Base-by-base conservation (phyloP, 164 flowering plant genomes). In the Amborella trichopoda region DNA sequence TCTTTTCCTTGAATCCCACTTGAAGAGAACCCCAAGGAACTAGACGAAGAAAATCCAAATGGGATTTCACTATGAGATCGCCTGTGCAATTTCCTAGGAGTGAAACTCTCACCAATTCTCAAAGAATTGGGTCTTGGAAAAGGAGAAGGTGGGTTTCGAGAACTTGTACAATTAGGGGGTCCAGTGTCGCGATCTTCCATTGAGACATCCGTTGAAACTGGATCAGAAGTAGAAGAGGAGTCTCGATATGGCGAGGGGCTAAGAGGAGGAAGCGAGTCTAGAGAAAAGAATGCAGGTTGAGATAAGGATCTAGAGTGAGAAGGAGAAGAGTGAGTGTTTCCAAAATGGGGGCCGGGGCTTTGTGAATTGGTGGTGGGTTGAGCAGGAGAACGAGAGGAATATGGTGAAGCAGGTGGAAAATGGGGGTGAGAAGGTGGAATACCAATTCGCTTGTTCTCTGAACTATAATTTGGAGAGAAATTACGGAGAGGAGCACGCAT, bases 11-110 rank as follows among this genome's bases (percentile, higher is more conserved):
- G 41, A 38, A 16, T 38, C 16, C 16, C 16, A 10, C 14, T 38
- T 11, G 83, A 71, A 0, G 90, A 63, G 21, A 79, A 67, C n/a
- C n/a, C n/a, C 42, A 78, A 85, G 54, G 71, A 50, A 10, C 72
- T 41, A n/a, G n/a, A n/a, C 19, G 64, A 39, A 3, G 78, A 62
- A 50, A 82, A 70, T 26, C 81, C 87, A 58, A 80, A 81, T 1
- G 96, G 94, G 6, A 85, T 76, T 51, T 93, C 99, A 65, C 96
- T 93, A 24, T 52, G 83, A 13, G 95, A 84, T 46, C 96, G 67
- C 45, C 96, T 69, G 62, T 93, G 99, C 6, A 76, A 70, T 50
- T 79, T 93, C 0, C 89, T 72, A 14, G 95, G 94, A 3, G 96
- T 91, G 32, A 88, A 70, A 56, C 67, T 66, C 42, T 85, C 95